Base-by-base conservation (phyloP, 371 early-diverging fungal genomes). In the Coemansia sp. region DNA sequence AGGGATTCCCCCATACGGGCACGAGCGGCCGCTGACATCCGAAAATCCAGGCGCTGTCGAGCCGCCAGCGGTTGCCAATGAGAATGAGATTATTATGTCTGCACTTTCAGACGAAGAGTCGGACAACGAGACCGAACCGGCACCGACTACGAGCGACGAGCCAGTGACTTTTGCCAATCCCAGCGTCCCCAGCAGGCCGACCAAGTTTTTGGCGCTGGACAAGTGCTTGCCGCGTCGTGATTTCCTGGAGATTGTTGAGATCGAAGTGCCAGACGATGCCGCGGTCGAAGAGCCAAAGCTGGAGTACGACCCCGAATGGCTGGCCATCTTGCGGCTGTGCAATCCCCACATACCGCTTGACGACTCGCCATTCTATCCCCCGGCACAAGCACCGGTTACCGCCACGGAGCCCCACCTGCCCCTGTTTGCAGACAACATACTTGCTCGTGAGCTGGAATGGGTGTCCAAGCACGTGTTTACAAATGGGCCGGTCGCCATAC, bases 291-390 rank as follows among this genome's bases (percentile, higher is more conserved):
- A 53, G n/a, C 35, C 56, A 10, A 59, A 56, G 53, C 60, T 81
- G 11, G 68, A 78, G 52, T 81, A 81, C 49, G 81, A 81, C 42
- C 69, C 76, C n/a, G 81, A 81, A 50, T 81, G 81, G 81, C 68
- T 81, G 16, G 80, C 81, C 11, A 78, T 81, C 20, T 59, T 74
- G 31, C 72, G 77, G 10, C 60, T 74, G 14, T 61, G 66, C 54
- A 53, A 69, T 26, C 58, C 49, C 5, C 47, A 69, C 57, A 58
- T 75, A 55, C 74, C 77, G 26, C 51, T 63, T 5, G 61, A 57
- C 9, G 65, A 67, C 14, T 2, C 58, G 0, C 67, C 64, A 3
- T 63, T 63, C 30, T 26, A 40, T 14, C 68, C 61, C 3, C 72
- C 77, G 5, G 31, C 41, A 1, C 43, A 58, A 11, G 63, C 59